These are phyloP conservation scores for Jamesozyma rosinii DNA, from an alignment of 805 yeast species.

Conservation along the genomic window DNA sequence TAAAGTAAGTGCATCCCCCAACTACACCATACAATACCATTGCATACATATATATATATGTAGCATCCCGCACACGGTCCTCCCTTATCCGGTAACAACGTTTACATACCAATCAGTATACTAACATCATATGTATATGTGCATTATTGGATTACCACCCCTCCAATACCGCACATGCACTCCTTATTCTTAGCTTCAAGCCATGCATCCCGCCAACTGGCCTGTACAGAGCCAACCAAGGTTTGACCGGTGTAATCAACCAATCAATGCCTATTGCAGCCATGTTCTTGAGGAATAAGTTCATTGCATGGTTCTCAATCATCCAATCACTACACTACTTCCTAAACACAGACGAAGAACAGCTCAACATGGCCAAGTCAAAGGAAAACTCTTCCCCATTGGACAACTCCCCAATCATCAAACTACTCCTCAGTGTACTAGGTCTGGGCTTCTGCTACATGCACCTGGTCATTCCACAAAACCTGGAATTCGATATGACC, in stretches of 20 bases:
- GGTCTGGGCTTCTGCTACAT: constrained; percentile 47
- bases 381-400: constrained; percentile 12
- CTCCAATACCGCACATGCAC: too few relatives aligned
- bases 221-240: constrained; percentile 37
- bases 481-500: too few relatives aligned
- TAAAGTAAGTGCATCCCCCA: constrained; percentile 17
- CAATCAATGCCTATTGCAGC: constrained; percentile 63
- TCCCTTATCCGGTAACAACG: too few relatives aligned
- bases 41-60: too few relatives aligned
- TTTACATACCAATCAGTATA: not conserved
- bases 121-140: too few relatives aligned
- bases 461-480: constrained; percentile 40
- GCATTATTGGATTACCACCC: too few relatives aligned
- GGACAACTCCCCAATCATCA: constrained; percentile 38
- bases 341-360: constrained; percentile 22
- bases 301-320: constrained; percentile 42
- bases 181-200: constrained; percentile 30
- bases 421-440: constrained; percentile 37
- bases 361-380: constrained; percentile 29
- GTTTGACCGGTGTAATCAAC: constrained; percentile 31
- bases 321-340: constrained; percentile 38
- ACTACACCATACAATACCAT: not conserved
- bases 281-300: constrained; percentile 46
- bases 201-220: constrained; percentile 43
- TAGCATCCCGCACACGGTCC: too few relatives aligned